Conservation (phyloP, 1,284 basidiomycete genomes). For the Naganishia sp. region DNA sequence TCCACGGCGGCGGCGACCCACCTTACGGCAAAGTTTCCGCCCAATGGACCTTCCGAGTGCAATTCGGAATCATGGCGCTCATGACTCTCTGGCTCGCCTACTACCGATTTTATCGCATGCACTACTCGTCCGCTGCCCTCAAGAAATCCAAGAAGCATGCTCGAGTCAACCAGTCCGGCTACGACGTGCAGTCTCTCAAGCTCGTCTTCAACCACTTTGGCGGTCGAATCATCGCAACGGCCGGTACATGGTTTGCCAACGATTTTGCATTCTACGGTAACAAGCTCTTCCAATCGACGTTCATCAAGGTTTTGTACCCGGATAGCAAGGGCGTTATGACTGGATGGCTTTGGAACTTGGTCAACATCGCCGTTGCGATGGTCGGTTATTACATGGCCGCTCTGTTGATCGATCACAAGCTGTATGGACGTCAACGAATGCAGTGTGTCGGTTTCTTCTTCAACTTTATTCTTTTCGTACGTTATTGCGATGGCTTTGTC, state of each 20-base stretch:
- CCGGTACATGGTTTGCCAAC: conserved; percentile 58
- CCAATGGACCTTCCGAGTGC: conserved; percentile 60
- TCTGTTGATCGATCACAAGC: conserved; percentile 61
- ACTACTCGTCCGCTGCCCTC: conserved; percentile 52
- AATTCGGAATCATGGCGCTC: conserved; percentile 58
- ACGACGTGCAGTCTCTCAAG: conserved; percentile 58
- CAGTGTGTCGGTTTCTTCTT: conserved; percentile 58
- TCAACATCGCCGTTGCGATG: conserved; percentile 57
- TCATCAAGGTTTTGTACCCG: conserved; percentile 58
- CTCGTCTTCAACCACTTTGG: conserved; percentile 58
- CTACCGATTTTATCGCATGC: conserved; percentile 58
- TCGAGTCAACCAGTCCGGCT: conserved; percentile 57
- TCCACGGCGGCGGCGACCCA: conserved; percentile 53
- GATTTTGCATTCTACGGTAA: conserved; percentile 59
- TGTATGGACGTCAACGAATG: conserved; percentile 56
- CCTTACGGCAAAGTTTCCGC: conserved; percentile 55
- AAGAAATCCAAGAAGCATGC: conserved; percentile 56
- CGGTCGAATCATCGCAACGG: conserved; percentile 58
- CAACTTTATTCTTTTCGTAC: conserved; percentile 56
- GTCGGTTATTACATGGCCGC: conserved; percentile 60
- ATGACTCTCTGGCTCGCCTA: conserved; percentile 60
- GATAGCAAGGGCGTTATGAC: conserved; percentile 51
- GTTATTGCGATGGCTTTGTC: conserved; percentile 40
- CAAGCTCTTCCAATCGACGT: conserved; percentile 54
- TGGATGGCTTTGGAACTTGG: conserved; percentile 59